Base-by-base conservation (phyloP, 306 rosid species). In the Quercus alba region DNA sequence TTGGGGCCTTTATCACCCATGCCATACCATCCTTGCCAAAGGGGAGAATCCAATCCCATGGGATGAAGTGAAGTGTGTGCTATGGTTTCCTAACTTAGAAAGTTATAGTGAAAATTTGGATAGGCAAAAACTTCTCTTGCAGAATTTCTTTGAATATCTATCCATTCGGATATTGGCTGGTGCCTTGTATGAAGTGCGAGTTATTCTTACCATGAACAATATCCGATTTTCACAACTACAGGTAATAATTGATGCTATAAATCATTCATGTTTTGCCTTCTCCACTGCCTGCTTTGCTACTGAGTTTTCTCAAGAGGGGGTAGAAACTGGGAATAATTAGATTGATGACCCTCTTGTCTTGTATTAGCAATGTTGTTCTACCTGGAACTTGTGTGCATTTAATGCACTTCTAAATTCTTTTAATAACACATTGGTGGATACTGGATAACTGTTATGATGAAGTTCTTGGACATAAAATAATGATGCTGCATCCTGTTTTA, bases 61-160 rank as follows among this genome's bases (percentile, higher is more conserved):
- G 98, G 75, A 77, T 15, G 87, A 89, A 69, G 88, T 92, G 49
- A 80, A 85, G 74, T 86, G 88, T 46, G 78, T 89, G 71, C 76
- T 94, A 56, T 94, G 98, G 98, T 94, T 90, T 82, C 98, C 97
- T 26, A 46, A 78, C 83, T 84, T 92, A 11, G 87, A 84, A 38
- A 77, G 85, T 72, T 82, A 30, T 17, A 76, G 83, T 71, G 94
- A 94, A 69, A 83, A 84, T 71, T 54, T 81, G 82, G 90, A 81
- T 52, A 75, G 7, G 26, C 90, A 89, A 56, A 89, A 75, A 78
- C 58, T 30, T 20, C 80, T 75, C 63, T 56, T 94, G 80, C 89
- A 72, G 83, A 89, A 78, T 68, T 90, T 94, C 82, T 94, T 94
- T 3, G 85, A 88, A 80, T 85, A 82, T 83, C 85, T 94, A 14